Conservation (phyloP, 805 yeast genomes). For the Candida montana region DNA sequence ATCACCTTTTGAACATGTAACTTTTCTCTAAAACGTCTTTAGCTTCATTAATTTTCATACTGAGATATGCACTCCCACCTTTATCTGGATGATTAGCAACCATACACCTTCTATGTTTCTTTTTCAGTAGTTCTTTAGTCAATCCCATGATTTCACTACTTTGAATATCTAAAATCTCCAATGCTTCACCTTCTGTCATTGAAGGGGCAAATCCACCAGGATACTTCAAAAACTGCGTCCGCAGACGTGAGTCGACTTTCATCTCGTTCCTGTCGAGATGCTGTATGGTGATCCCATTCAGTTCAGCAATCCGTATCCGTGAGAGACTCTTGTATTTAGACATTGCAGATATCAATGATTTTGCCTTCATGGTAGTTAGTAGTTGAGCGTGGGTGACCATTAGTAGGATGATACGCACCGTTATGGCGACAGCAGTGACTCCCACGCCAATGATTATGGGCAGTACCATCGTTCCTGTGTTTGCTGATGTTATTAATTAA, state of each 20-base stretch:
- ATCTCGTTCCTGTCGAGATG: conserved; percentile 10
- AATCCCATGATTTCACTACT: conserved; percentile 50
- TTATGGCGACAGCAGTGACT: conserved; percentile 45
- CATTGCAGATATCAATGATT: conserved; percentile 32
- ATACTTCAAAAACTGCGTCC: conserved; percentile 31
- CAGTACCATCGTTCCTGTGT: conserved; percentile 37
- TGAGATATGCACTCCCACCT: conserved; percentile 79
- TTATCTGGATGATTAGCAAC: conserved; percentile 82
- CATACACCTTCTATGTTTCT: conserved; percentile 72
- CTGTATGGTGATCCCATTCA: conserved; percentile 31
- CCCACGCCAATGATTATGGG: conserved; percentile 55
- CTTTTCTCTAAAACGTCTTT: conserved; percentile 74
- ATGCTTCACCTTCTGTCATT: conserved; percentile 70
- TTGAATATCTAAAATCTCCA: conserved; percentile 55
- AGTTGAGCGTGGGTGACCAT: neutral
- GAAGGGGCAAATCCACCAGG: conserved; percentile 59
- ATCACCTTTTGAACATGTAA: conserved; percentile 29
- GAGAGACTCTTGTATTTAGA: conserved; percentile 28
- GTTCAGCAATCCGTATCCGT: conserved; percentile 33
- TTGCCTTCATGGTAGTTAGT: conserved; percentile 19
- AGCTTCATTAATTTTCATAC: conserved; percentile 84
- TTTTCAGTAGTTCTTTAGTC: conserved; percentile 48
- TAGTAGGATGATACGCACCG: conserved; percentile 26
- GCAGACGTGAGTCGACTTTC: conserved; percentile 17
- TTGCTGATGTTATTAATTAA: no score